Evolutionary conservation across 2,329 filamentous ascomycete genomes (phyloP).

Genomic region (Scedosporium apiospermum): DNA sequence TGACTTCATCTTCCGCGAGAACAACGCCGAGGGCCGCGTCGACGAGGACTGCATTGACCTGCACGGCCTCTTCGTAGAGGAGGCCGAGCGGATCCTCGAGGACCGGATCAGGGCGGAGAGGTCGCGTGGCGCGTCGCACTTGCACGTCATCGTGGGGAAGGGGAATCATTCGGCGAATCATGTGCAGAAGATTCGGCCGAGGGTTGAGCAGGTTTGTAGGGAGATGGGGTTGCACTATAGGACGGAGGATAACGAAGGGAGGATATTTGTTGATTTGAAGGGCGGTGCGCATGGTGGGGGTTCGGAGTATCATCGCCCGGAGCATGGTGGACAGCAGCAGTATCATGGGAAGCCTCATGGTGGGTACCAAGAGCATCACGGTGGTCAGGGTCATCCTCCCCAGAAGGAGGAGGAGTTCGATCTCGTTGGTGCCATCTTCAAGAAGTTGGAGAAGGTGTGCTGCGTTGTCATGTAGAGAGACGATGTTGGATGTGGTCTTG

Average conservation of each 20-base stretch:
- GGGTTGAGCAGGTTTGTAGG: slow-evolving; percentile 76
- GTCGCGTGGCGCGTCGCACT: slow-evolving; percentile 63
- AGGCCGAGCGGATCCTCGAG: slow-evolving; percentile 79
- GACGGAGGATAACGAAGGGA: slow-evolving; percentile 81
- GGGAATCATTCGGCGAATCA: slow-evolving; percentile 78
- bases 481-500: background rate
- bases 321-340: slow-evolving; percentile 30
- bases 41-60: slow-evolving; percentile 80
- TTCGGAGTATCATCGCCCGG: slow-evolving; percentile 8
- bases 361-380: slow-evolving; percentile 32
- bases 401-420: slow-evolving; percentile 34
- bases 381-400: slow-evolving; percentile 30
- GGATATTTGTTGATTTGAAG: slow-evolving; percentile 80
- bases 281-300: slow-evolving; percentile 49
- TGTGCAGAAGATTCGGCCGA: slow-evolving; percentile 91
- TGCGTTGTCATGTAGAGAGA: slow-evolving; percentile 63
- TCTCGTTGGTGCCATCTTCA: slow-evolving; percentile 7
- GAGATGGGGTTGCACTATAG: slow-evolving; percentile 74
- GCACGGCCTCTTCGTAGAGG: slow-evolving; percentile 89
- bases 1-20: slow-evolving; percentile 91
- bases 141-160: slow-evolving; percentile 94
- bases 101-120: slow-evolving; percentile 73
- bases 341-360: slow-evolving; percentile 30
- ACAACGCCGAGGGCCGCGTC: slow-evolving; percentile 72
- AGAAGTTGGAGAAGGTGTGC: slow-evolving; percentile 57